Evolutionary conservation across 148 eudicot genomes (phyloP).

Genomic region (Camellia japonica): DNA sequence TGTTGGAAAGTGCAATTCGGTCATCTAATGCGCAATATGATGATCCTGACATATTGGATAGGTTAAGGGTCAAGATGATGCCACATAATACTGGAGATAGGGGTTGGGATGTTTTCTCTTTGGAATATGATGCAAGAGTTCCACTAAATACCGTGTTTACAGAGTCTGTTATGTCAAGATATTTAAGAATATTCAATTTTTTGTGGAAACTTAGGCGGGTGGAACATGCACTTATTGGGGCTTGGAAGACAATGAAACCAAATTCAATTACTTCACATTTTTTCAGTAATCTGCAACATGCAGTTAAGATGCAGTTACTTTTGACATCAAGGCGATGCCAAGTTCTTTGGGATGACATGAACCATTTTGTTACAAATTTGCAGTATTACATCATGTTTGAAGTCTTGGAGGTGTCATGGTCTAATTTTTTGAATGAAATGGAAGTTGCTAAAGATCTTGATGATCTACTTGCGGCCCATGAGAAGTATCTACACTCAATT

Average conservation of each 20-base stretch:
- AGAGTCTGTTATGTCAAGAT: conserved; percentile 88
- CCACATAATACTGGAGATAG: conserved; percentile 89
- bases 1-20: conserved; percentile 87
- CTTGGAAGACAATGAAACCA: conserved; percentile 96
- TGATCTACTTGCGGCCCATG: conserved; percentile 95
- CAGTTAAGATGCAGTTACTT: conserved; percentile 69
- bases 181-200: conserved; percentile 82
- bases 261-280: conserved; percentile 73
- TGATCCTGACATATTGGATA: conserved; percentile 76
- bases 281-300: conserved; percentile 58
- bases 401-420: conserved; percentile 98
- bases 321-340: conserved; percentile 82
- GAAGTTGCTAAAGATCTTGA: conserved; percentile 96
- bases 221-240: conserved; percentile 89
- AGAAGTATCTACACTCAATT: conserved; percentile 85
- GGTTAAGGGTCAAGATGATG: conserved; percentile 96
- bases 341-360: conserved; percentile 98
- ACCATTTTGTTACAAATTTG: conserved; percentile 88
- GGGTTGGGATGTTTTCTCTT: conserved; percentile 98
- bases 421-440: conserved; percentile 77
- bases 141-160: conserved; percentile 87
- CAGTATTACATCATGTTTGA: conserved; percentile 99
- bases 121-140: conserved; percentile 89
- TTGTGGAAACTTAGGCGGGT: conserved; percentile 98
- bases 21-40: conserved; percentile 97